A percentile compares a stretch with the other conserved stretches of the same genome.
These are phyloP conservation scores for Trichosanthes truncata DNA, from an alignment of 306 rosid species.

Conservation along the genomic window DNA sequence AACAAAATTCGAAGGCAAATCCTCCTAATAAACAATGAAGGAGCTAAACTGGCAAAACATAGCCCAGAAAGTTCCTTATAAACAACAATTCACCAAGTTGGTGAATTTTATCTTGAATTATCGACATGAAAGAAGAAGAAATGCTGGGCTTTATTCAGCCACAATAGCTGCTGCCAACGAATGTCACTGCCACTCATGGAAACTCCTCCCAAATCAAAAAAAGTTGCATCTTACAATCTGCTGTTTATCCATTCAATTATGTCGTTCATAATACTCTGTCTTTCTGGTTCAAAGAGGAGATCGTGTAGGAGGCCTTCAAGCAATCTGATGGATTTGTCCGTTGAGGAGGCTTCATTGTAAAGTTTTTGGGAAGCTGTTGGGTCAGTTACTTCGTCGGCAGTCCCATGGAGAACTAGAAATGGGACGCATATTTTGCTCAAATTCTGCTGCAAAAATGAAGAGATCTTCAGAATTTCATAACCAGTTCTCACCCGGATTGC, in stretches of 20 bases:
- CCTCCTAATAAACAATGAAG: not conserved
- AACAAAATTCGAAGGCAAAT: not conserved
- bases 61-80: constrained; percentile 1
- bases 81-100: not conserved
- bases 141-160: not conserved
- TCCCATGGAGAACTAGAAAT: constrained; percentile 84
- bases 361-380: constrained; percentile 59
- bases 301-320: constrained; percentile 68
- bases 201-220: not conserved
- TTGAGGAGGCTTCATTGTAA: constrained; percentile 60
- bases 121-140: not conserved
- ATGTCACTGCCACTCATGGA: not conserved
- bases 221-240: constrained; percentile 26
- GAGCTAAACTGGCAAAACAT: not conserved
- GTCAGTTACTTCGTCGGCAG: constrained; percentile 70
- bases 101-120: not conserved
- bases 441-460: constrained; percentile 65
- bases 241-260: constrained; percentile 64
- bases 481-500: constrained; percentile 68
- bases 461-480: constrained; percentile 58
- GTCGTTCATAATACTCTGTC: constrained; percentile 36
- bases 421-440: constrained; percentile 50
- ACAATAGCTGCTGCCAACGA: not conserved
- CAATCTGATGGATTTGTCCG: constrained; percentile 65
- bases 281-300: constrained; percentile 78